Base-by-base conservation (phyloP, 805 yeast genomes). In the Huiozyma sinensis region DNA sequence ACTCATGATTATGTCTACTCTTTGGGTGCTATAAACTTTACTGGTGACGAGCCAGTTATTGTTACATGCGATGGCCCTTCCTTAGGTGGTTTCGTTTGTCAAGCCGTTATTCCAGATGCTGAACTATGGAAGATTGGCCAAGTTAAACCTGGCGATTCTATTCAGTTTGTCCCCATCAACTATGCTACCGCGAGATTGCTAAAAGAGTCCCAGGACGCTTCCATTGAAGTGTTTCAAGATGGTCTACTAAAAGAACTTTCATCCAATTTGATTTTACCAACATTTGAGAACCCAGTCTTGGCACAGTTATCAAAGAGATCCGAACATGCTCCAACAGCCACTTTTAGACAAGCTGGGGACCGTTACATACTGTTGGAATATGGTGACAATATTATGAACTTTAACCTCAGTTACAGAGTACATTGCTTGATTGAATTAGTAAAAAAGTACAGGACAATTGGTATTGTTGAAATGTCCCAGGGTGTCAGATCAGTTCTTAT, bases 101-200 rank as follows among this genome's bases (percentile, higher is more conserved):
- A 88, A 60, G 97, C 95, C 7, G 97, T 92, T 47, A 95, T 92
- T 51, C 84, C 87, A 10, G 94, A 88, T 58, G 86, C 94, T 36
- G 98, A 92, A 68, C 78, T 92, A 82, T 90, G 97, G 97, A 92
- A 92, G 69, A 84, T 92, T 59, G 98, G 98, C 39, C 97, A 90
- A 68, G 89, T 86, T 37, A 89, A 85, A 64, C 97, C 97, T 5
- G 97, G 97, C 58, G 97, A 92, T 58, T 55, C 64, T 40, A 79
- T 90, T 47, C 75, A 75, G 52, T 90, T 92, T 70, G 77, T 79
- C 45, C 95, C 97, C 33, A 72, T 92, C 38, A 56, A 77, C 11
- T 82, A 76, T 53, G 79, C 75, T 30, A 66, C 73, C 46, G 96
- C 97, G 6, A 69, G 83, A 51, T 61, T 61, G 12, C 68, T 89